Base-by-base conservation (phyloP, 2,329 filamentous ascomycete genomes). In the Hypoxylon rubiginosum region DNA sequence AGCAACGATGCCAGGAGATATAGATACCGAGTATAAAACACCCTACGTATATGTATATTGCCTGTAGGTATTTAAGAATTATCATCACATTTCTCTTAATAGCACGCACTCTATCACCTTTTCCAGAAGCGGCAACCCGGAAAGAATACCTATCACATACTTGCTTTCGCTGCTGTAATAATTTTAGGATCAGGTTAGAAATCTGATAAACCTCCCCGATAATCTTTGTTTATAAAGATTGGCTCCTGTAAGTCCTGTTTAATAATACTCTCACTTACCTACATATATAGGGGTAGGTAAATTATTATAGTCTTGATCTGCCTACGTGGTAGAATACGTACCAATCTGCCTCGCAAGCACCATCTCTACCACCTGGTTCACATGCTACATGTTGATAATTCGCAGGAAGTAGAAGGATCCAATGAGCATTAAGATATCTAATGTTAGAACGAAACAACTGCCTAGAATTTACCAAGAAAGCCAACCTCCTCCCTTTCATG, bases 101-200 rank as follows among this genome's bases (percentile, higher is more conserved):
- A 55, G 21, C 15, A 55, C 45, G 13, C 21, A 55, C 10, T 13
- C 3, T 55, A n/a, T 11, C 32, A 49, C 17, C 34, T 39, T 45
- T 60, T 54, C 64, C 34, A n/a, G 4, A 61, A 53, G 9, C 36
- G 32, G 60, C 48, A 67, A 63, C 15, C 64, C 53, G 60, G 46
- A 13, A 24, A 46, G 39, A 50, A 55, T 15, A 15, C 28, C 5
- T 6, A 7, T 7, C 8, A 19, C n/a, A 43, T 17, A 17, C 45
- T 4, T 24, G 30, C 1, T 11, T 50, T 26, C 15, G 30, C 45
- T 30, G 7, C 32, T 26, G 45, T 17, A 46, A 36, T 36, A 13
- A 13, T 32, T 32, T 13, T 11, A 36, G 21, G 21, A 24, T 24
- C 4, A 4, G 21, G 21, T 24, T 24, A 24, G 21, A 24, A 24